Evolutionary conservation across 352 stramenopile genomes (phyloP).

Genomic region (Phytophthora macrochlamydospora): DNA sequence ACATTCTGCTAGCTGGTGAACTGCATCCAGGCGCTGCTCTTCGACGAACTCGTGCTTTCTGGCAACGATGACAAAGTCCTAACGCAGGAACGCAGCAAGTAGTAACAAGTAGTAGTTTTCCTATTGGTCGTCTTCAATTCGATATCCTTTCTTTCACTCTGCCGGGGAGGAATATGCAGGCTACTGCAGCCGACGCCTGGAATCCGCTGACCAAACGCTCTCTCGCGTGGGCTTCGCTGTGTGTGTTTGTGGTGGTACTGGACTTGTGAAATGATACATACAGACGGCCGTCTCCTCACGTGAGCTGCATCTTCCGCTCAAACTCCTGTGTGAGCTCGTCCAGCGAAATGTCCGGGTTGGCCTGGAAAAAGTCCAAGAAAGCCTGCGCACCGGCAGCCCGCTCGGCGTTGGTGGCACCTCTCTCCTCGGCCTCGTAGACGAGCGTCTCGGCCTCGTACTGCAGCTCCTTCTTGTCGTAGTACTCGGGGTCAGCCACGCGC

Average conservation of each 20-base stretch:
- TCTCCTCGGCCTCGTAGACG: conserved; percentile 57
- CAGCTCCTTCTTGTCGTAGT: conserved; percentile 84
- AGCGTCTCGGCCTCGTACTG: conserved; percentile 67
- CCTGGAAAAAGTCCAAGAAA: conserved; percentile 76
- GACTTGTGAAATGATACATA: conserved; percentile 43
- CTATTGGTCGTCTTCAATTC: conserved; percentile 32
- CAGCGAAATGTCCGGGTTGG: conserved; percentile 68
- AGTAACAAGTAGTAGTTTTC: conserved; percentile 14
- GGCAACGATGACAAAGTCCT: conserved; percentile 1
- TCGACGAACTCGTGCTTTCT: conserved; percentile 16
- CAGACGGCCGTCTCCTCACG: conserved; percentile 33
- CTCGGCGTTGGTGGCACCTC: conserved; percentile 27
- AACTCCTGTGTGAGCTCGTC: conserved; percentile 81
- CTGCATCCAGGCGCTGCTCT: conserved; percentile 34
- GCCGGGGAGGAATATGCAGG: conserved; percentile 16
- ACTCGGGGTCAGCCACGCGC: conserved; percentile 75
- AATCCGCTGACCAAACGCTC: conserved; percentile 12
- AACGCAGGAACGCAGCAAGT: conserved; percentile 21
- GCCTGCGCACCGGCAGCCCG: conserved; percentile 55
- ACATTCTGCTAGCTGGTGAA: conserved; percentile 20
- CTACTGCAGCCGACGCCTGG: conserved; percentile 15
- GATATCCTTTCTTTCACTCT: conserved; percentile 26
- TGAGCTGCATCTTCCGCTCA: conserved; percentile 69
- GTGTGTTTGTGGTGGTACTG: too few species aligned
- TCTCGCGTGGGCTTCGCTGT: conserved; percentile 3